Evolutionary conservation across 2,329 filamentous ascomycete species (phyloP), one percentile per base, ranked within the genome.

Genomic region (Clonostachys rhizophaga): DNA sequence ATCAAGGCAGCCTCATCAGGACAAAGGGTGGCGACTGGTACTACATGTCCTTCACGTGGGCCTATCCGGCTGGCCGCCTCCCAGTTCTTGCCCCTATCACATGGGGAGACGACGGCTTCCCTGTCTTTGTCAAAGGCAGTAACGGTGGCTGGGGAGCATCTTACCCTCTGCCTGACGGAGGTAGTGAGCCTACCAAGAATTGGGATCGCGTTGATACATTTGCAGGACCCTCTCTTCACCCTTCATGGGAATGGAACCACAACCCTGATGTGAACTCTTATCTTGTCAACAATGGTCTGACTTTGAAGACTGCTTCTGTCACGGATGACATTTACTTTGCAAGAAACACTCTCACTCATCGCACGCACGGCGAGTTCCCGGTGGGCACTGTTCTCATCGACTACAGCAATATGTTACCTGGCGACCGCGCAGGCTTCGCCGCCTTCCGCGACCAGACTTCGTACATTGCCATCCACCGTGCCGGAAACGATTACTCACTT

Each of bases 221-320:
- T 51, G 43, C 51, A 0, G 73, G 71, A 1, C 54, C 61, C 0
- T 51, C 59, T 0, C 63, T 83, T 1, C 58, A 64, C 7, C 65
- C 67, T 0, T 62, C 70, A 3, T 83, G 76, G 75, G 79, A 83
- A 57, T 83, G 79, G 78, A 84, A 83, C 54, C 79, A 83, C 52
- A 82, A 83, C 56, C 79, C 79, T 0, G 76, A 83, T 47, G 66
- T 60, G 1, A 62, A 58, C 10, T 72, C 69, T 9, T 83, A 61
- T 54, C 57, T 54, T 2, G 63, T 79, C 11, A 58, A 43, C 39
- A 62, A 70, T 33, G 72, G 74, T 3, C 54, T 83, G 3, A 67
- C 63, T 0, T 64, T 83, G 2, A 61, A 58, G 30, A 74, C 78
- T 3, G 74, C 72, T 2, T 76, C 71, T 0, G 68, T 80, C 1